Conservation (phyloP, 106 monocot species). For the Dactylorhiza incarnata region DNA sequence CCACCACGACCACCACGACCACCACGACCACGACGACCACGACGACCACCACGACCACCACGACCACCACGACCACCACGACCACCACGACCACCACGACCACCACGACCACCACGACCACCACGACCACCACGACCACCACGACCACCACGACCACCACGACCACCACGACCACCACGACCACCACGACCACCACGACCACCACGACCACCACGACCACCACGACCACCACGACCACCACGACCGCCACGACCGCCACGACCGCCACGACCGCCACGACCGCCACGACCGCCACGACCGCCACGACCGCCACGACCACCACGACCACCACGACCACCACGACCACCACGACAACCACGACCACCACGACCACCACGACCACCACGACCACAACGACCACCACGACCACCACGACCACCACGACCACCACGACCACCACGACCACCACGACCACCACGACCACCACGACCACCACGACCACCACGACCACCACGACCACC, state of each 20-base stretch:
- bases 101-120: background rate
- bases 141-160: background rate
- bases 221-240: background rate
- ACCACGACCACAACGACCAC: too few relatives aligned
- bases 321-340: too few relatives aligned
- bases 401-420: too few relatives aligned
- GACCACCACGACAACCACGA: too few relatives aligned
- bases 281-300: too few relatives aligned
- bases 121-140: background rate
- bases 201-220: background rate
- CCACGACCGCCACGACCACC: too few relatives aligned
- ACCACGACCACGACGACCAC: conserved; percentile 4
- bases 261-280: too few relatives aligned
- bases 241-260: too few relatives aligned
- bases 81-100: background rate
- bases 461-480: background rate
- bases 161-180: background rate
- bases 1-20: background rate
- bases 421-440: background rate
- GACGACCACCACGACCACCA: conserved; percentile 1
- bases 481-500: background rate
- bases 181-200: background rate
- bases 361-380: too few relatives aligned
- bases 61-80: background rate
- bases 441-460: background rate